A percentile compares a stretch with the other conserved stretches of the same genome.
Evolutionary conservation across 1,284 basidiomycete genomes (phyloP).

Genomic region (Trichosporon asahii): DNA sequence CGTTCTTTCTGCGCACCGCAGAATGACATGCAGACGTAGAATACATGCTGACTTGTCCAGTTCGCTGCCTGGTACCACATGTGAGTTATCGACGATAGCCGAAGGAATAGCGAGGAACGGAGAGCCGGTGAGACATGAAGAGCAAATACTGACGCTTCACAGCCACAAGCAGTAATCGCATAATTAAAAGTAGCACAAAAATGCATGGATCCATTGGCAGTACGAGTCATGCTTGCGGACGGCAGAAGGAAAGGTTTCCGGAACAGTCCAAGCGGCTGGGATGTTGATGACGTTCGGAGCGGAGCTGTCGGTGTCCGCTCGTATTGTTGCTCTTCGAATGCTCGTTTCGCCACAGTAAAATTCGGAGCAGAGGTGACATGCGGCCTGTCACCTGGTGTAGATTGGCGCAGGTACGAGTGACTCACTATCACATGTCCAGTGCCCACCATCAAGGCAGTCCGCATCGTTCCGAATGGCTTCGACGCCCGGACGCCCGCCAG

Average conservation of each 20-base stretch:
- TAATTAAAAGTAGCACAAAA: constrained; percentile 2
- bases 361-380: not conserved
- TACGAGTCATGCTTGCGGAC: not conserved
- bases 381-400: not conserved
- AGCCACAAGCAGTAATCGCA: constrained; percentile 5
- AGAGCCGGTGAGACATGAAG: not conserved
- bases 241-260: not conserved
- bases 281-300: not conserved
- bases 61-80: constrained; percentile 13
- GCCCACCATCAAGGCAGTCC: not conserved
- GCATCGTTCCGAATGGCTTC: constrained; percentile 1
- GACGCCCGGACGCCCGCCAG: not conserved
- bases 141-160: not conserved
- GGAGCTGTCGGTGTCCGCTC: not conserved
- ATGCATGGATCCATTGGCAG: constrained; percentile 6
- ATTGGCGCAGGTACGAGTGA: constrained; percentile 8
- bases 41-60: not conserved
- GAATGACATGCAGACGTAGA: not conserved
- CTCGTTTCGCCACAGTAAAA: not conserved
- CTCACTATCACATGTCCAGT: constrained; percentile 7
- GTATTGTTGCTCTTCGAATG: not conserved
- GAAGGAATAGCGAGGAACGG: not conserved
- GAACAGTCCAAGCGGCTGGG: not conserved
- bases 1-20: not conserved
- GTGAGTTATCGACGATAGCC: not conserved